A percentile compares a stretch with the other conserved stretches of the same genome.
Conservation (phyloP, 495 filamentous ascomycete genomes). For the Hyaloscypha hepaticicola region DNA sequence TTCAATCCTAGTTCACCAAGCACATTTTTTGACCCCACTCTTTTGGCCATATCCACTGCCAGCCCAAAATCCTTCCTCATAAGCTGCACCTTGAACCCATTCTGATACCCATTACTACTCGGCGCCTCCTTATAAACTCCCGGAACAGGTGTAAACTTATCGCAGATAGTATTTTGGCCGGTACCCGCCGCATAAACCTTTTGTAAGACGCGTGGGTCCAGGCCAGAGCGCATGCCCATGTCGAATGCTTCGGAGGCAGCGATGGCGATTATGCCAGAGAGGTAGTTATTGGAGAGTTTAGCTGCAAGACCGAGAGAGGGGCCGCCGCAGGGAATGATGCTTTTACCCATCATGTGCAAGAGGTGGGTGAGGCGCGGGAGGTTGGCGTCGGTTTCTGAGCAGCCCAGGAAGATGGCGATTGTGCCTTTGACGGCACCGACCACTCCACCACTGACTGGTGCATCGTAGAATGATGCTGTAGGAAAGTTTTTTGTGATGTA, state of each 20-base stretch:
- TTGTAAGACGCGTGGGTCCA: constrained; percentile 48
- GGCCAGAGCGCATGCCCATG: constrained; percentile 52
- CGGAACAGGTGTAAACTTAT: constrained; percentile 52
- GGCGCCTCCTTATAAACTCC: constrained; percentile 50
- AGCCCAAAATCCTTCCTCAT: constrained; percentile 55
- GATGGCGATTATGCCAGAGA: constrained; percentile 52
- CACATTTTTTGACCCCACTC: constrained; percentile 42
- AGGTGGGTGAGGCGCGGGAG: constrained; percentile 31
- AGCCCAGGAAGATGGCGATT: constrained; percentile 50
- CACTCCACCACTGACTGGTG: constrained; percentile 35
- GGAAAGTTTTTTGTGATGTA: neutral
- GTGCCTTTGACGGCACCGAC: constrained; percentile 48
- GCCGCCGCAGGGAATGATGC: constrained; percentile 51
- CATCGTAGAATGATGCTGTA: constrained; percentile 36
- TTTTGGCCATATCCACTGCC: constrained; percentile 47
- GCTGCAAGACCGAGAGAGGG: constrained; percentile 51
- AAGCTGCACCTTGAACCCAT: constrained; percentile 52
- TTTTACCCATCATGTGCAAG: constrained; percentile 45
- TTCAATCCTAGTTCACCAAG: constrained; percentile 43
- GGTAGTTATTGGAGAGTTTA: constrained; percentile 57
- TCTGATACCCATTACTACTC: constrained; percentile 44
- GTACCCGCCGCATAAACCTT: constrained; percentile 49
- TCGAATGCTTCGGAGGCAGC: constrained; percentile 53
- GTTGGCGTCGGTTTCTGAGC: constrained; percentile 35
- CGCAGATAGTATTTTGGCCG: constrained; percentile 49